Percentiles rank a stretch among this genome's conserved stretches.
Conservation (phyloP, 2,329 filamentous ascomycete genomes). For the Passalora sequoiae region DNA sequence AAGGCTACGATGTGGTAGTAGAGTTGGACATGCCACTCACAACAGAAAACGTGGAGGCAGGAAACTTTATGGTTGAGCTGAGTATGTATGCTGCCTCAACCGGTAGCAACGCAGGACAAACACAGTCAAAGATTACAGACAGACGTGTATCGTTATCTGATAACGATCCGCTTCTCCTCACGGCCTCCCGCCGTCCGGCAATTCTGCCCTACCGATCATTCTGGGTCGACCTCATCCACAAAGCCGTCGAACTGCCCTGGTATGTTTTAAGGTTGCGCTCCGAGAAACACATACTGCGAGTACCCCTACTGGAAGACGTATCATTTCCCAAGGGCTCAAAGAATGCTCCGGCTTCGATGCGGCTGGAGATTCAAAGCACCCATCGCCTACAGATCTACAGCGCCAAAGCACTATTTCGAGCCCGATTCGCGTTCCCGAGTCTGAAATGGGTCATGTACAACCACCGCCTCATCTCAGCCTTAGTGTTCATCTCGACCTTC, state of each 20-base stretch:
- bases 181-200: conserved; percentile 62
- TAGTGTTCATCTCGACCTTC: conserved; percentile 65
- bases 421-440: conserved; percentile 60
- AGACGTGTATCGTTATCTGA: conserved; percentile 8
- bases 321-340: conserved; percentile 55
- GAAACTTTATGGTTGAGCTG: conserved; percentile 93
- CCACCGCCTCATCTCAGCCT: conserved; percentile 64
- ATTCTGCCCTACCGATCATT: conserved; percentile 75
- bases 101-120: conserved; percentile 25
- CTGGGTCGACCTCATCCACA: conserved; percentile 58
- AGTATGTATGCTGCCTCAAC: conserved; percentile 51
- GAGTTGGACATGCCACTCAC: conserved; percentile 73
- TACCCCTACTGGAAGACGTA: conserved; percentile 70
- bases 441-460: conserved; percentile 82
- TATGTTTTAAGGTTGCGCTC: conserved; percentile 62
- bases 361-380: conserved; percentile 65
- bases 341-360: conserved; percentile 50
- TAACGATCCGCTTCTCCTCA: conserved; percentile 30
- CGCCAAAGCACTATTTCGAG: conserved; percentile 63
- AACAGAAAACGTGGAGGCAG: conserved; percentile 65
- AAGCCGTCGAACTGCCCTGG: conserved; percentile 60
- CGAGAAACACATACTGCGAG: conserved; percentile 59
- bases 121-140: conserved; percentile 3
- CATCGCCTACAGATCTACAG: conserved; percentile 70
- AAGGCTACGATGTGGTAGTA: conserved; percentile 80